Percentiles rank a stretch among this genome's conserved stretches.
These are phyloP conservation scores for Solanum corneliomulleri DNA, from an alignment of 257 asterid species.

Conservation along the genomic window DNA sequence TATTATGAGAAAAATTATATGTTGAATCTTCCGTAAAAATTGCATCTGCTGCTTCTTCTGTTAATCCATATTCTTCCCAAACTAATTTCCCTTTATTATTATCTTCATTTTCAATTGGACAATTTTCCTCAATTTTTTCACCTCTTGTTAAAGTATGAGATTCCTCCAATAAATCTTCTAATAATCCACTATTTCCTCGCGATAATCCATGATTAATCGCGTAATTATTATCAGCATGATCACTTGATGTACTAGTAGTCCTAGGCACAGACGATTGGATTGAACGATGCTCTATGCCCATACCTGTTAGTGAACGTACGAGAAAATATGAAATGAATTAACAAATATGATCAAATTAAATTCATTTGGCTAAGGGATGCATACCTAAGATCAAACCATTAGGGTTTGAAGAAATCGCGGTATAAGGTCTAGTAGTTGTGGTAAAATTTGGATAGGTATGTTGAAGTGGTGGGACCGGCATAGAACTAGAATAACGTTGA, in stretches of 20 bases:
- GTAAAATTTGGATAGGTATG: slow-evolving; percentile 9
- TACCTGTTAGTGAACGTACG: background rate
- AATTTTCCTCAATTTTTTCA: background rate
- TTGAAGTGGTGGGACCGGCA: slow-evolving; percentile 11
- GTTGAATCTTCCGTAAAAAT: slow-evolving; percentile 7
- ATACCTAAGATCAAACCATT: background rate
- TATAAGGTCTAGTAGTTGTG: background rate
- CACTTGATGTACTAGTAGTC: slow-evolving; percentile 17
- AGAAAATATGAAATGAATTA: background rate
- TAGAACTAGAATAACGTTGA: slow-evolving; percentile 7
- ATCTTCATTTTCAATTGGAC: background rate
- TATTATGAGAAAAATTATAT: slow-evolving; percentile 2
- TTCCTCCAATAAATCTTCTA: slow-evolving; percentile 41
- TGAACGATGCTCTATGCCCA: slow-evolving; percentile 22
- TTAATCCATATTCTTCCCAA: slow-evolving; percentile 7
- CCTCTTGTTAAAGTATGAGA: slow-evolving; percentile 20
- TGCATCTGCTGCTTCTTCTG: slow-evolving; percentile 3
- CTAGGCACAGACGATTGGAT: slow-evolving; percentile 21
- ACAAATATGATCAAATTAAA: background rate
- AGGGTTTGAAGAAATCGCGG: background rate
- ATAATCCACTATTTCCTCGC: slow-evolving; percentile 30
- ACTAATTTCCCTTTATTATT: background rate
- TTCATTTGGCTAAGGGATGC: background rate
- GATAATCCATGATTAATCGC: slow-evolving; percentile 1
- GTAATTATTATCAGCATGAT: slow-evolving; percentile 16